Base-by-base conservation (phyloP, 805 yeast species). In the Kurtzmaniella cleridarum region DNA sequence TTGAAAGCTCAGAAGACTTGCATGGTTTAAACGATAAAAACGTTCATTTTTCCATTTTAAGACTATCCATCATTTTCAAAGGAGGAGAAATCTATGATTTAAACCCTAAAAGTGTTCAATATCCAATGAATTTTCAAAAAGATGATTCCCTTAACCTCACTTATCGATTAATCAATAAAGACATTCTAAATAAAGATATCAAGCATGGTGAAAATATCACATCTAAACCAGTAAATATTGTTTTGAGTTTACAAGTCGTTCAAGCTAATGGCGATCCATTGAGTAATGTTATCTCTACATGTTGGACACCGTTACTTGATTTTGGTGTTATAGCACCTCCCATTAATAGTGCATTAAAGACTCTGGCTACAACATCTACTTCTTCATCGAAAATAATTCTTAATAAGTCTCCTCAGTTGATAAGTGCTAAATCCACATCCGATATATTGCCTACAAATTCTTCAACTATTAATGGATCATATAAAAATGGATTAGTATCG, bases 1-100 rank as follows among this genome's bases (percentile, higher is more conserved):
- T 76, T 9, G 78, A 73, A 41, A 58, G 69, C 2, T 64, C 78
- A 1, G 73, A 69, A 2, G 69, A 56, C 27, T 53, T 75, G 12
- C 53, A 49, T 31, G 46, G 43, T 12, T 26, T 34, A 9, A 10
- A 34, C 35, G 43, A 45, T 34, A 39, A 46, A 10, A 36, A 34
- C 17, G 54, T 50, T 41, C 37, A 27, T 31, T 54, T 58, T 39
- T 47, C 51, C 27, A 56, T 64, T 14, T 30, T 49, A 28, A 46
- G 51, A 30, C 36, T 62, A 14, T 36, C 42, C 1, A 47, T 60
- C 33, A 51, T 48, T n/a, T 58, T 59, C 46, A 55, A 50, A 38
- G 45, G 53, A 32, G 70, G 69, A 5, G 41, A 41, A 4, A 48
- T 62, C 17, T 42, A 54, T 13, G 54, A 45, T 23, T 40, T 61